phyloP scores from a whole-genome alignment of 2,329 filamentous ascomycete genomes.

The Talaromyces sp. region DNA sequence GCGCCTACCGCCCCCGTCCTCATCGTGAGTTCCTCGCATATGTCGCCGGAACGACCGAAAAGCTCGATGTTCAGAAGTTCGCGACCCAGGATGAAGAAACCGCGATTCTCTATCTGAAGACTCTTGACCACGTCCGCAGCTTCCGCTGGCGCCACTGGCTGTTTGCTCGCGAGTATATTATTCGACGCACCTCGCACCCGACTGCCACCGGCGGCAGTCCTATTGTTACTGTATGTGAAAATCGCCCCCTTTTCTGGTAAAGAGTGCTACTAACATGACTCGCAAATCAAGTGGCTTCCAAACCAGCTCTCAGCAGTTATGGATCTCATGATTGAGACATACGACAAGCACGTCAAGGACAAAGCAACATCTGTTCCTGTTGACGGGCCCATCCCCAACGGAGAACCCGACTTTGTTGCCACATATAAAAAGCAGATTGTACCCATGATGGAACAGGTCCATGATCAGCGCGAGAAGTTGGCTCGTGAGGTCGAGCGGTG shows the following conservation, averaged over 20 bases:
- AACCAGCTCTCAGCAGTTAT: slow-evolving; percentile 45
- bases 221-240: slow-evolving; percentile 38
- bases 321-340: slow-evolving; percentile 43
- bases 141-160: slow-evolving; percentile 47
- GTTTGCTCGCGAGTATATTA: slow-evolving; percentile 45
- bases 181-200: slow-evolving; percentile 39
- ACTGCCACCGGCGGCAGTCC: slow-evolving; percentile 45
- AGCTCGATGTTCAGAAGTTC: slow-evolving; percentile 35
- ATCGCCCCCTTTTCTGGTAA: no score
- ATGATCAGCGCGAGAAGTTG: slow-evolving; percentile 31
- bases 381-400: slow-evolving; percentile 1
- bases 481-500: slow-evolving; percentile 40
- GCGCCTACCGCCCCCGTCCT: slow-evolving; percentile 80
- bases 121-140: slow-evolving; percentile 42
- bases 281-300: slow-evolving; percentile 35
- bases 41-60: slow-evolving; percentile 53
- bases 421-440: slow-evolving; percentile 23
- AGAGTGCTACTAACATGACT: not conserved
- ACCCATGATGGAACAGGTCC: slow-evolving; percentile 29
- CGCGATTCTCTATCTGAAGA: slow-evolving; percentile 38
- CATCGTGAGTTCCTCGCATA: slow-evolving; percentile 78
- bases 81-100: slow-evolving; percentile 33
- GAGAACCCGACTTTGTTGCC: slow-evolving; percentile 14
- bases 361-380: slow-evolving; percentile 16
- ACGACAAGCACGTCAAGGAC: slow-evolving; percentile 32